Base-by-base conservation (phyloP, 2,329 filamentous ascomycete species). In the Beauveria australis region DNA sequence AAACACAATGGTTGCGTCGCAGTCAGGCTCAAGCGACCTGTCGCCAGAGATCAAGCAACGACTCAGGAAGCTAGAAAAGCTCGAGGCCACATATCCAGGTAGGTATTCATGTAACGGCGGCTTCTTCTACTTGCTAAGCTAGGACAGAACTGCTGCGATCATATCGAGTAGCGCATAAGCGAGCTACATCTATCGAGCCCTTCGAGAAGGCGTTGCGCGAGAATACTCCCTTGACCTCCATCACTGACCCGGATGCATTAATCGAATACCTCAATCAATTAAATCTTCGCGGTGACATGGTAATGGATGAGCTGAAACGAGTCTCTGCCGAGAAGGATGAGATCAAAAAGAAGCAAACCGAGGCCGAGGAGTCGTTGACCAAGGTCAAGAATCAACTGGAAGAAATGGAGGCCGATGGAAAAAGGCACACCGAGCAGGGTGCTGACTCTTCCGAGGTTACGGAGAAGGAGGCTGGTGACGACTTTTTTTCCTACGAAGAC, bases 161-260 rank as follows among this genome's bases (percentile, higher is more conserved):
- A 9, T 99, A 99, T 74, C 86, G 92, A 63, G 87, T 92, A 65
- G 94, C 94, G 19, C 93, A 99, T 76, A 85, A 89, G 61, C 87
- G 92, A 56, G 91, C 92, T 47, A 85, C 89, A 14, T 85, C 89
- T 3, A 95, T 97, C 68, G 94, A 97, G 70, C 89, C 91, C 0
- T 99, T 99, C 72, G 94, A 99, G 75, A 88, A 90, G 59, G 87
- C 89, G 0, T 80, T 99, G 8, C 90, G 91, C 67, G 94, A 99
- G 71, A 90, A 96, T 67, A 99, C 94, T 0, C 93, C 94, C 2
- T 78, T 97, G 41, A 89, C 90, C 5, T 93, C 91, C 18, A 96
- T 99, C 67, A 82, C 80, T 66, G 94, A 99, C 62, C 91, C 93
- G 0, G 84, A 85, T 58, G 88, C 92, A 2, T 79, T 99, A 40